Evolutionary conservation across 2,329 filamentous ascomycete genomes (phyloP), one percentile per base, ranked within the genome.

Genomic region (Colletotrichum sp.): DNA sequence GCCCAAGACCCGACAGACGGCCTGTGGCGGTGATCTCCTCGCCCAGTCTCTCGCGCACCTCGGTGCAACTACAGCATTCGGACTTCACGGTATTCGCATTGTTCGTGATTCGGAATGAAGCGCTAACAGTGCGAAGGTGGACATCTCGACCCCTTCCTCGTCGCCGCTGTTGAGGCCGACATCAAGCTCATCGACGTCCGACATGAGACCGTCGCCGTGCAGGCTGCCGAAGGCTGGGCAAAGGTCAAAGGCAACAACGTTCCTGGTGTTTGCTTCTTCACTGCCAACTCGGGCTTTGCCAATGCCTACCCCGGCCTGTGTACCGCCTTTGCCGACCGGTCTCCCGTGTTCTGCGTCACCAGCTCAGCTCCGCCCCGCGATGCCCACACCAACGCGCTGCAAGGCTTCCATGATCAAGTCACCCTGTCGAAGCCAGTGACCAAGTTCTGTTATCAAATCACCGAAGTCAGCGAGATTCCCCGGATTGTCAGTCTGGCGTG

Each of bases 141-240:
- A 3, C 70, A 72, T n/a, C 70, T 72, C 15, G 70, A 72, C 5
- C 67, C 63, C 12, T 72, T 72, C 32, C 70, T 72, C 36, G 57
- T 72, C 10, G 70, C 70, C 12, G 70, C 70, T 21, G 70, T 72
- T 4, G 70, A 72, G 55, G 70, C 70, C 34, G 21, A 72, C n/a
- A 72, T 72, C 70, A 72, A 68, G 26, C 70, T 72, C 52, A 34
- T 72, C 10, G 70, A 72, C 52, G 70, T 72, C 12, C 63, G 70
- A 8, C 70, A 72, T 36, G 70, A 72, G 32, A 72, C 70, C 34
- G 70, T 72, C 52, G 70, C 70, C 4, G 70, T 72, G 3, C 70
- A 72, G 26, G 70, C 70, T 12, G 70, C 70, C 48, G 70, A 72
- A 13, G 64, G 70, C 52, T 72, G 70, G 70, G 70, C 70, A 7